Evolutionary conservation across 2,329 filamentous ascomycete genomes (phyloP).

Genomic region (Juglanconis oblonga): DNA sequence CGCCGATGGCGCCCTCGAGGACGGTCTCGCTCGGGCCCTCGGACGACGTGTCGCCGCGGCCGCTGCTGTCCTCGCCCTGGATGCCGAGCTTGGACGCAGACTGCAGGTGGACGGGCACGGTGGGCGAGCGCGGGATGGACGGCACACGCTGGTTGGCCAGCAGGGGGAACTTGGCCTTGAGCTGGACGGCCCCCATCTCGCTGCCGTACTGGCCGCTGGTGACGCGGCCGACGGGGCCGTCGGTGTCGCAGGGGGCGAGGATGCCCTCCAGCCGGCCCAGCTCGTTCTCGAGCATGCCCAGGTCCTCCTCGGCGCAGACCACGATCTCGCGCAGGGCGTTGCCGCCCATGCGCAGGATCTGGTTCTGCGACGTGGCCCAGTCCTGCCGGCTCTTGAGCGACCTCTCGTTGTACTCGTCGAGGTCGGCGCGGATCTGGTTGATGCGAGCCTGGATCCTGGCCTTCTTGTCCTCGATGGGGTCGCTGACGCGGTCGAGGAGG

Average conservation of each 20-base stretch:
- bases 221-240: slow-evolving; percentile 4
- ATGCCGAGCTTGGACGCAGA: slow-evolving; percentile 7
- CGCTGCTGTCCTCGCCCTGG: not conserved
- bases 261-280: slow-evolving; percentile 10
- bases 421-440: slow-evolving; percentile 3
- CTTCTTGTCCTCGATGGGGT: slow-evolving; percentile 12
- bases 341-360: slow-evolving; percentile 13
- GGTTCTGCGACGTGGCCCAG: slow-evolving; percentile 13
- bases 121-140: slow-evolving; percentile 4
- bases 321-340: slow-evolving; percentile 14
- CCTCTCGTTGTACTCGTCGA: slow-evolving; percentile 13
- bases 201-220: slow-evolving; percentile 10
- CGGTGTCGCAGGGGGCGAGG: slow-evolving; percentile 6
- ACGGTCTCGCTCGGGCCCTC: not conserved
- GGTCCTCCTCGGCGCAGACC: slow-evolving; percentile 9
- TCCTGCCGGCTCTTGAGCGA: slow-evolving; percentile 8
- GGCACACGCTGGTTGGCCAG: not conserved
- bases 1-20: not conserved
- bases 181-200: slow-evolving; percentile 7
- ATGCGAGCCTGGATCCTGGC: not conserved
- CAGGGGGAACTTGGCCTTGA: not conserved
- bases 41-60: not conserved
- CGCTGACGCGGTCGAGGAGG: slow-evolving; percentile 7
- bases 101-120: not conserved
- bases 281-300: slow-evolving; percentile 17